These are phyloP conservation scores for Neonectria ditissima DNA, from an alignment of 2,329 filamentous ascomycete species.

Conservation along the genomic window DNA sequence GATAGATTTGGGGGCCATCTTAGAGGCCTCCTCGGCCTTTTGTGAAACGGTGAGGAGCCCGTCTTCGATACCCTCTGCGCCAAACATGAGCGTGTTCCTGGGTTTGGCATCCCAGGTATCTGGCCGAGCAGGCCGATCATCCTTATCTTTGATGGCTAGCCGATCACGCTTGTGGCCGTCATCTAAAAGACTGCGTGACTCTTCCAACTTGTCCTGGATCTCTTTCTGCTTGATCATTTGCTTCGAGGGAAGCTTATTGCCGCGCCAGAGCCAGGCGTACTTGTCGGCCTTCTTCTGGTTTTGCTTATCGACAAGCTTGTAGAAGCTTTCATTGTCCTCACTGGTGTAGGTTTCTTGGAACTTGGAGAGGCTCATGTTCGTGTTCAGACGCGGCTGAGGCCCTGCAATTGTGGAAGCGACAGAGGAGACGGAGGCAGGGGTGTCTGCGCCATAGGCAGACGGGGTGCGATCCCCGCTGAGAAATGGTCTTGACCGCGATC, in stretches of 20 bases:
- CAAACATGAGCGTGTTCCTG: conserved; percentile 90
- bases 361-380: conserved; percentile 81
- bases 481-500: conserved; percentile 35
- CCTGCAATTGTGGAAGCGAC: conserved; percentile 55
- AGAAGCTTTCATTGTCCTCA: conserved; percentile 98
- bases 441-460: conserved; percentile 76
- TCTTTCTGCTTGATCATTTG: conserved; percentile 78
- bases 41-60: conserved; percentile 72
- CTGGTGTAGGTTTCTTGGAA: conserved; percentile 97
- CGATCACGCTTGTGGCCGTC: conserved; percentile 69
- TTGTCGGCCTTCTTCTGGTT: conserved; percentile 87
- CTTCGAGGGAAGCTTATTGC: conserved; percentile 87
- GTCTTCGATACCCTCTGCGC: conserved; percentile 73
- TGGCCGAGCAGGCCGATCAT: conserved; percentile 79
- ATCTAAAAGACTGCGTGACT: conserved; percentile 61
- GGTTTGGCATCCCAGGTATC: conserved; percentile 81
- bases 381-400: conserved; percentile 69
- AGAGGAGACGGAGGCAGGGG: conserved; percentile 72
- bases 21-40: conserved; percentile 75
- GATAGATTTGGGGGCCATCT: conserved; percentile 80
- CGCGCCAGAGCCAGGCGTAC: conserved; percentile 88
- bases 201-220: conserved; percentile 65
- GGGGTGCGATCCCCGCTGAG: conserved; percentile 66
- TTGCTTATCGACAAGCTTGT: conserved; percentile 89
- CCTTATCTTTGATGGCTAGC: conserved; percentile 73